Conservation (phyloP, 2,329 filamentous ascomycete species). For the Botrytis byssoidea region DNA sequence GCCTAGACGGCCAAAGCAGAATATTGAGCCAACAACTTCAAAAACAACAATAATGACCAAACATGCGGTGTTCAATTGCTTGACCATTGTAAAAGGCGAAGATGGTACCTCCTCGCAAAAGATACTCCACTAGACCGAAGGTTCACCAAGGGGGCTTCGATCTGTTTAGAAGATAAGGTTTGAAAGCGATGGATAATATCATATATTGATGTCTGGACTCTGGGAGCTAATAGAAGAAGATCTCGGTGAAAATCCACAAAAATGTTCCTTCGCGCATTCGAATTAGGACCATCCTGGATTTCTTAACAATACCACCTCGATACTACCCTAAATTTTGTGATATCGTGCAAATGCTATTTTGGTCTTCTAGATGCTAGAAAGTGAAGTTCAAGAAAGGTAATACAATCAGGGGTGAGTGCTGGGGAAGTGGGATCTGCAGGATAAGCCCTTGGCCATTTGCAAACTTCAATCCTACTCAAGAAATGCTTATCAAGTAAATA, state of each 20-base stretch:
- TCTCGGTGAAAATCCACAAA: neutral
- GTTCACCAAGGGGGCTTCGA: neutral
- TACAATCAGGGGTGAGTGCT: neutral
- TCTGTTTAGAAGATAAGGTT: neutral
- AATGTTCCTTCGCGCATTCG: neutral
- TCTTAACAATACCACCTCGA: neutral
- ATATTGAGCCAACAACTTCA: slow-evolving; percentile 25
- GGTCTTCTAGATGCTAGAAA: neutral
- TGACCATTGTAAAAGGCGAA: slow-evolving; percentile 35
- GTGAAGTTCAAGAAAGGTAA: neutral
- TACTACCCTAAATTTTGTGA: neutral
- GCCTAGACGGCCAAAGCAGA: slow-evolving; percentile 24
- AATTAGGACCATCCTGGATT: neutral
- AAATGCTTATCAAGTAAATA: neutral
- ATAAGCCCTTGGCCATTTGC: neutral
- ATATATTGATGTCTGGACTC: neutral
- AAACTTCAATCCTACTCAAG: neutral
- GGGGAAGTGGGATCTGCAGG: slow-evolving; percentile 1
- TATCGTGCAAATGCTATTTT: neutral
- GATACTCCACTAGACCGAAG: neutral
- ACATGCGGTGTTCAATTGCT: slow-evolving; percentile 27
- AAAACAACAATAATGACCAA: slow-evolving; percentile 23
- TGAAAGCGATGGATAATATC: neutral
- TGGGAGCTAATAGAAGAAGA: neutral
- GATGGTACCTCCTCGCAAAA: neutral